Base-by-base conservation (phyloP, 257 asterid species). In the Apocynum venetum region DNA sequence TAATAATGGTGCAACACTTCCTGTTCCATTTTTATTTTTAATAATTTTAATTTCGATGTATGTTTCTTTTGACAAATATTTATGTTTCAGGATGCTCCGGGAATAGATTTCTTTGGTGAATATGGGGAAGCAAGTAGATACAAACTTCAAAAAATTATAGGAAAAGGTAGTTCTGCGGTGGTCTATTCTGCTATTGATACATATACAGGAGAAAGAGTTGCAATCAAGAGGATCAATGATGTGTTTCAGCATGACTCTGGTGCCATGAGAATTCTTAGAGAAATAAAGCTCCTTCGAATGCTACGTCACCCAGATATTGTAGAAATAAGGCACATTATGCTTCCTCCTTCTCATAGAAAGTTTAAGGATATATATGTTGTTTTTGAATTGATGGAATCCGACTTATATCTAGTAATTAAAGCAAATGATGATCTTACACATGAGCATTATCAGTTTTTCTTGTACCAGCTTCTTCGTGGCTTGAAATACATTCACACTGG, bases 351-450 rank as follows among this genome's bases (percentile, higher is more conserved):
- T 38, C 83, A 95, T 63, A 88, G 98, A 86, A 97, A 94, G 82
- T 94, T 94, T 83, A 87, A 82, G 48, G 97, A 94, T 84, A 92
- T 94, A 19, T 92, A 89, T 72, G 97, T 91, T 82, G 93, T 92
- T 84, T 92, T 94, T 72, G 97, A 94, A 79, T 84, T 94, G 85
- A 94, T 92, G 98, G 98, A 94, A 77, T 91, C 97, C 80, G 98
- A 94, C 80, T 95, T 94, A 76, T 96, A 94, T 80, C 97, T 89
- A 91, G 97, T 94, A 76, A 92, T 92, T 77, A 94, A 90, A 86
- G 97, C 97, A 40, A 94, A 94, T 78, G 93, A 89, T 56, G 97
- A 94, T 82, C 88, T 91, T 85, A 90, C 93, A 3, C 92, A 96
- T 1, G 98, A 92, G 85, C 98, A 94, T 83, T 83, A 87, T 88